Percentiles rank a stretch among this genome's conserved stretches.
These are phyloP conservation scores for Conticribra guillardii DNA, from an alignment of 108 stramenopile genomes.

Conservation along the genomic window DNA sequence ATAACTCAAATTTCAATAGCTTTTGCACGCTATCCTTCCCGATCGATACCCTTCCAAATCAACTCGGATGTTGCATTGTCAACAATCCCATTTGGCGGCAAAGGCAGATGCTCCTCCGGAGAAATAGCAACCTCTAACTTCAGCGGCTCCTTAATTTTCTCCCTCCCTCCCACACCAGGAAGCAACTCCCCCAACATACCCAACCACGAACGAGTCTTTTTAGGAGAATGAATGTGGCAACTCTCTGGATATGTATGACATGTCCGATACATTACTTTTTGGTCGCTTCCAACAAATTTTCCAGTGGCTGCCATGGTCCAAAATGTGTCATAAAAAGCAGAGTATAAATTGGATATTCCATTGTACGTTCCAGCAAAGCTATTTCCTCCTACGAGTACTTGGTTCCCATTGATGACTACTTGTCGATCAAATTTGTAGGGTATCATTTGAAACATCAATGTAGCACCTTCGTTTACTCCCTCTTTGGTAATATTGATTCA, in stretches of 20 bases:
- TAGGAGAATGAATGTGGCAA: conserved; percentile 48
- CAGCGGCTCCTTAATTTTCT: conserved; percentile 37
- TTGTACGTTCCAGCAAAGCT: conserved; percentile 49
- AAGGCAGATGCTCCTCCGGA: conserved; percentile 32
- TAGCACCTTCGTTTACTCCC: conserved; percentile 45
- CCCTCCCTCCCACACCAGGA: conserved; percentile 27
- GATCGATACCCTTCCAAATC: conserved; percentile 13
- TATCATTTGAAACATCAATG: conserved; percentile 46
- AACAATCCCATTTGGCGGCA: conserved; percentile 43
- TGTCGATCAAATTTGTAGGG: conserved; percentile 25
- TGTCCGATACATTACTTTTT: conserved; percentile 49
- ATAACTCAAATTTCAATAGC: no score
- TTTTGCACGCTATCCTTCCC: no score
- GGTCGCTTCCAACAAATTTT: conserved; percentile 52
- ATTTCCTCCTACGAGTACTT: conserved; percentile 48
- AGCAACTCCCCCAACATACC: conserved; percentile 46
- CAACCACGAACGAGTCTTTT: conserved; percentile 29
- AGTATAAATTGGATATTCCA: conserved; percentile 49
- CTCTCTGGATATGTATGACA: conserved; percentile 49
- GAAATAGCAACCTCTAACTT: conserved; percentile 15
- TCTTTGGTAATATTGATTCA: conserved; percentile 46
- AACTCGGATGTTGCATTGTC: conserved; percentile 30
- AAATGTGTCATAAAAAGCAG: conserved; percentile 50
- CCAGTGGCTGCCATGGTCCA: conserved; percentile 50
- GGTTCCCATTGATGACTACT: conserved; percentile 32